Conservation (phyloP, 306 rosid genomes). For the Neltuma alba region DNA sequence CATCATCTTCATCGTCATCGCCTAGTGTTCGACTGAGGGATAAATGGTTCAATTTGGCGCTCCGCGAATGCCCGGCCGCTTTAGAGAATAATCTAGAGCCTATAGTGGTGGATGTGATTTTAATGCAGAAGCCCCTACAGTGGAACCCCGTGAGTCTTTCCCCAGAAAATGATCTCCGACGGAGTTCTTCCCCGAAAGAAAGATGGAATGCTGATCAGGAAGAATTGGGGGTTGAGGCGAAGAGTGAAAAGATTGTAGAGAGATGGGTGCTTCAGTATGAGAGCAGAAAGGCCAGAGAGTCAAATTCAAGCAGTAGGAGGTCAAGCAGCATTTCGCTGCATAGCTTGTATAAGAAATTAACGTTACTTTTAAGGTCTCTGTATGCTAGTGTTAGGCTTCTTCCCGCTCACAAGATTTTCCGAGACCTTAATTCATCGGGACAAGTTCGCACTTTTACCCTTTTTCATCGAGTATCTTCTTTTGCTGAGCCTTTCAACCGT, state of each 20-base stretch:
- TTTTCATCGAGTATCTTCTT: constrained; percentile 70
- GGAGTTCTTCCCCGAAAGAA: constrained; percentile 53
- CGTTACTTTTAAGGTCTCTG: constrained; percentile 77
- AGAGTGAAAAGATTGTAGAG: constrained; percentile 76
- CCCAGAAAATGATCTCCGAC: constrained; percentile 47
- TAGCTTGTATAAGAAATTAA: constrained; percentile 65
- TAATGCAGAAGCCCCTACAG: constrained; percentile 61
- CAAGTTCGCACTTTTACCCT: constrained; percentile 63
- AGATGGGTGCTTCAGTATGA: constrained; percentile 86
- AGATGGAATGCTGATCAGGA: constrained; percentile 58
- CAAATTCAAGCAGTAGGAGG: constrained; percentile 60
- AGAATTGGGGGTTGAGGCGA: constrained; percentile 49
- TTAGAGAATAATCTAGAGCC: constrained; percentile 67
- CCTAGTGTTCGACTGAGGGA: constrained; percentile 82
- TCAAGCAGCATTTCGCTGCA: constrained; percentile 53
- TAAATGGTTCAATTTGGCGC: constrained; percentile 86
- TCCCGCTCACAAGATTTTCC: constrained; percentile 70
- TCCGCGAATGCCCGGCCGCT: constrained; percentile 70
- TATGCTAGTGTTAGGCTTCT: constrained; percentile 77
- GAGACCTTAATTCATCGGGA: constrained; percentile 67
- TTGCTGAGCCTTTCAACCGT: constrained; percentile 68
- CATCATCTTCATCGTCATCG: constrained; percentile 64
- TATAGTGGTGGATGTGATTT: constrained; percentile 74
- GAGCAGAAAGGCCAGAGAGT: constrained; percentile 55
- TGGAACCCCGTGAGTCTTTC: constrained; percentile 51